Evolutionary conservation across 352 stramenopile species (phyloP), one percentile per base, ranked within the genome.

Genomic region (Pythium vanterpoolii): DNA sequence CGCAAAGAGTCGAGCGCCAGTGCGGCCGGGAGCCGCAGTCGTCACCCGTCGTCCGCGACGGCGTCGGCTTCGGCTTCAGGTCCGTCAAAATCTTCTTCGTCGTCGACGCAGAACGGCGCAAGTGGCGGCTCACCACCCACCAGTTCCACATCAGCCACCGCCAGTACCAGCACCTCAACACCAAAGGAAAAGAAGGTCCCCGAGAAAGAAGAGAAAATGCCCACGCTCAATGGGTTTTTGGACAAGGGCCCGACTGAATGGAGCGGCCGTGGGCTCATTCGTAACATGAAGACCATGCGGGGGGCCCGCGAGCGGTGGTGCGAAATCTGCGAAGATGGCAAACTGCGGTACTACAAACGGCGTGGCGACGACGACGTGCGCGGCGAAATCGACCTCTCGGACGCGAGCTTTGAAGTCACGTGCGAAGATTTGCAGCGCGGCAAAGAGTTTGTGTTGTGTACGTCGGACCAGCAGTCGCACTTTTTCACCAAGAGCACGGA

Each of bases 161-260:
- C 3, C 43, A 4, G 34, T 16, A 42, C 5, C 34, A 42, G 34
- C 34, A 9, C 13, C 34, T 23, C 39, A 3, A n/a, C 48, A 3
- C 38, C 49, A 14, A 30, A 16, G 26, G 38, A 19, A 21, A 60
- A 60, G 40, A 76, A 69, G 34, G 62, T 61, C 19, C 69, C 59
- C 26, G 51, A 55, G 19, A 33, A 40, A 27, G 73, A 82, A 11
- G 46, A 53, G 10, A 86, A 83, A 46, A 90, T 93, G 71, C 84
- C 82, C 30, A 90, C 83, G 55, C 59, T 90, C 7, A 77, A 52
- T 43, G 84, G 84, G 0, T 93, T 91, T 62, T 66, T 95, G 53
- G 86, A 93, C 26, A 95, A 95, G 67, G 85, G 85, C 1, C 86
- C 86, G n/a, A 93, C 83, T 8, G 83, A 95, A 39, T 95, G 83